Evolutionary conservation across 495 filamentous ascomycete species (phyloP), one percentile per base, ranked within the genome.

Genomic region (Saxophila tyrrhenica): DNA sequence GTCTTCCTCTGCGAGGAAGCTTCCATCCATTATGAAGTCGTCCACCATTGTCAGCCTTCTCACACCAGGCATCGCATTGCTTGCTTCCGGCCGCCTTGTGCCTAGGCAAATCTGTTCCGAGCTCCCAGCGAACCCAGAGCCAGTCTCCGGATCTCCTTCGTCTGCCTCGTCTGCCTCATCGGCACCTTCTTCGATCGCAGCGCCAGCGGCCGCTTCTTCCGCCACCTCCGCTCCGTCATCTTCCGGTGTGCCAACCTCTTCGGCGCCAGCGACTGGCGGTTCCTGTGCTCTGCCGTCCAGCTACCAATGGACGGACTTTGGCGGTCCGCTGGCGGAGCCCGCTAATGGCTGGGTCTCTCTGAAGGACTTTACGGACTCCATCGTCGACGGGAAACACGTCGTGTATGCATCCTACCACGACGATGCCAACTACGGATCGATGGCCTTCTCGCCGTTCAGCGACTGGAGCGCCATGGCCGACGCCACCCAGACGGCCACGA

Each of bases 341-440:
- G 72, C 75, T 56, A 64, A 67, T 1, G 76, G 75, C 19, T 79
- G 73, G 75, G 66, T 66, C 13, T 63, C 75, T 0, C 69, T 83
- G 23, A 83, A 83, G 57, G 79, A 82, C 69, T 81, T 80, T 64
- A 77, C 72, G 57, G 55, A 64, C 48, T 75, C 75, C 24, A 56
- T 69, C 3, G 76, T 72, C 68, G 75, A 81, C 42, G 72, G 70
- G 58, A 54, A 79, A 58, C 72, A 81, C 56, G 65, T 81, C 15
- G 79, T 81, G 3, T 82, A 79, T 57, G 76, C 64, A 1, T 71
- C 73, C 2, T 25, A 62, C 38, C 62, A 70, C 56, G 67, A 75
- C 47, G 52, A 58, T 3, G 65, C 57, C 10, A 70, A 48, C 60
- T 81, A 71, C 45, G 76, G 76, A 54, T 80, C 77, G 7, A 76